Evolutionary conservation across 352 stramenopile genomes (phyloP), one percentile per base, ranked within the genome.

Genomic region (Phytophthora pistaciae): DNA sequence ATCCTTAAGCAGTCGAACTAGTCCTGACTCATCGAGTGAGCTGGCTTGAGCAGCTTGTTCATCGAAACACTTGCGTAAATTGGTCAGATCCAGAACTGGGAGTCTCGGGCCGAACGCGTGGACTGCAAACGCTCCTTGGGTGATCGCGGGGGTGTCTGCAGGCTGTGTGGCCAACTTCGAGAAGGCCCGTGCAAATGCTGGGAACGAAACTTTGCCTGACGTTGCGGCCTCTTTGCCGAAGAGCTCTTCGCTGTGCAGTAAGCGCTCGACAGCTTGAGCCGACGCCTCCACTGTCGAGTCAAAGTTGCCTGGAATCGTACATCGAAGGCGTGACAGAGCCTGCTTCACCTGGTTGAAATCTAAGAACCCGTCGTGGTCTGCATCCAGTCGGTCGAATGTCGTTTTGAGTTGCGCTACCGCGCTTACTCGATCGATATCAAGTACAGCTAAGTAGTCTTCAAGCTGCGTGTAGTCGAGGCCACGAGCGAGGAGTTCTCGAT

Each of bases 401-500:
- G 69, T 72, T 63, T 94, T 94, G 46, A 95, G 77, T 42, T 85
- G 74, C 0, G 82, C 85, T 8, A 94, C 79, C 16, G 91, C 76
- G 9, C 83, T 80, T 31, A 94, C 78, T 3, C 85, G 82, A 56
- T 94, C 87, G 18, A 74, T 78, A 48, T 93, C 87, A 10, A 94
- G 72, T 16, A 94, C 80, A 0, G 85, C 82, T 18, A 94, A 59
- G 58, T 94, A 94, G 64, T 95, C 86, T 68, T 90, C 60, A 27
- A 95, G 72, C 56, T 95, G 85, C 1, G 74, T 82, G 57, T 90
- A 93, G 71, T 91, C 83, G 16, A 93, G 61, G 0, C 84, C 85
- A 40, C 88, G 78, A 46, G 78, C 71, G 2, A 93, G 64, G 27
- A 91, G 64, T 48, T 90, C 82, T n/a, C 79, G 70, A 67, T 93